Percentiles rank a stretch among this genome's conserved stretches.
phyloP scores from a whole-genome alignment of 345 rosid species.

The Dipteronia dyeriana region DNA sequence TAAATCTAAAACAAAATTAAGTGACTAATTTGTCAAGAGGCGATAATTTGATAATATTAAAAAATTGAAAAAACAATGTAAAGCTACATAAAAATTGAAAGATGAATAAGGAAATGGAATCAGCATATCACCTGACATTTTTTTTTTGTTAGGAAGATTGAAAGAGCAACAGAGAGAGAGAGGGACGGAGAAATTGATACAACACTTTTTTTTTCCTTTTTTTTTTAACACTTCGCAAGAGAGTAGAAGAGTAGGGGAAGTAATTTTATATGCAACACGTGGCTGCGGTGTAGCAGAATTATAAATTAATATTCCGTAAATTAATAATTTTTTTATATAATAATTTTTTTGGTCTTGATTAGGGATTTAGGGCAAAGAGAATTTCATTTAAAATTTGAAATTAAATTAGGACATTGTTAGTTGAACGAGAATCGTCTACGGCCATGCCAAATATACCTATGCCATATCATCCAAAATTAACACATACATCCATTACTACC shows the following conservation, averaged over 20 bases:
- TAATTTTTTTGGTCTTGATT: too few relatives aligned
- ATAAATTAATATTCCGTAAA: too few relatives aligned
- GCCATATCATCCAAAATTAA: too few relatives aligned
- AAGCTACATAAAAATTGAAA: background rate
- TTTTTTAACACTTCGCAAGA: background rate
- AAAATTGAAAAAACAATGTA: background rate
- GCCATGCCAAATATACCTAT: too few relatives aligned
- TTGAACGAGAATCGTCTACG: too few relatives aligned
- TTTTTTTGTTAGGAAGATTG: background rate
- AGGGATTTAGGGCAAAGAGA: too few relatives aligned
- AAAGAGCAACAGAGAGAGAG: background rate
- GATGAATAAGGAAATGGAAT: background rate
- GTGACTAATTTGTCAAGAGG: background rate
- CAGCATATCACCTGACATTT: slow-evolving; percentile 11
- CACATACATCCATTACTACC: too few relatives aligned
- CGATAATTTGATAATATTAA: background rate
- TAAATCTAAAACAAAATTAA: background rate
- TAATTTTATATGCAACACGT: background rate
- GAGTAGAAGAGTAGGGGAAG: too few relatives aligned
- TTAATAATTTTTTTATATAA: too few relatives aligned
- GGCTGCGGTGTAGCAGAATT: background rate
- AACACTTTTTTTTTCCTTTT: background rate
- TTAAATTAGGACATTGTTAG: too few relatives aligned
- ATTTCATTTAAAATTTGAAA: too few relatives aligned
- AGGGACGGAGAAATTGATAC: background rate